Conservation (phyloP, 768 basidiomycete species). For the Pleurotus cornucopiae region DNA sequence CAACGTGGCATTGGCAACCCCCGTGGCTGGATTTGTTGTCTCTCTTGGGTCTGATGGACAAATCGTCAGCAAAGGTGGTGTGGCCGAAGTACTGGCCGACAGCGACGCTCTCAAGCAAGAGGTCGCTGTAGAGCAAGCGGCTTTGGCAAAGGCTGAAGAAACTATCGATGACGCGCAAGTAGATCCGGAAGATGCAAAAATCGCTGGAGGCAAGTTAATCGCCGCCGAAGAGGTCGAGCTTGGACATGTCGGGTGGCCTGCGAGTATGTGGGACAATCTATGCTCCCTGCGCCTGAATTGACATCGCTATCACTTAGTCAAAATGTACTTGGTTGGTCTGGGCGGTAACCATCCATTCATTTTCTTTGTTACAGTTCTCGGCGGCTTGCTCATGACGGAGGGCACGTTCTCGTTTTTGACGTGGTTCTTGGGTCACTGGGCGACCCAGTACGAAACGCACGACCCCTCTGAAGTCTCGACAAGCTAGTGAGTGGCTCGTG, state of each 20-base stretch:
- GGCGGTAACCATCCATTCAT: slow-evolving; percentile 17
- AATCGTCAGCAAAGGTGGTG: slow-evolving; percentile 38
- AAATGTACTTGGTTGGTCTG: slow-evolving; percentile 19
- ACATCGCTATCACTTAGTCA: slow-evolving; percentile 13
- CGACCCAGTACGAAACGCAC: slow-evolving; percentile 13
- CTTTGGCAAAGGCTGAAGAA: slow-evolving; percentile 12
- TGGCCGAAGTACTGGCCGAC: slow-evolving; percentile 34
- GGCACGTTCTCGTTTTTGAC: slow-evolving; percentile 12
- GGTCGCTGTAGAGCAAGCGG: slow-evolving; percentile 36
- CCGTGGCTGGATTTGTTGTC: slow-evolving; percentile 42
- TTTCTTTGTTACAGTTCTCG: slow-evolving; percentile 16
- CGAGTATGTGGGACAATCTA: background rate
- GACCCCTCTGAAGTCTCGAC: slow-evolving; percentile 16
- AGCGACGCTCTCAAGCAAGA: slow-evolving; percentile 41
- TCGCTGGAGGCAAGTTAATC: slow-evolving; percentile 41
- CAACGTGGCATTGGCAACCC: slow-evolving; percentile 39
- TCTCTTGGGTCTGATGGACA: slow-evolving; percentile 41
- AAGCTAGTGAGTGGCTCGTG: slow-evolving; percentile 16
- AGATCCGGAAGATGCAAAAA: slow-evolving; percentile 11
- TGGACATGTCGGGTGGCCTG: slow-evolving; percentile 40
- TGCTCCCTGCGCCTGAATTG: too few relatives aligned
- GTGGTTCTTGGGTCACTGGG: slow-evolving; percentile 23
- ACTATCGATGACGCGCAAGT: slow-evolving; percentile 16
- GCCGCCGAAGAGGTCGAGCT: slow-evolving; percentile 44
- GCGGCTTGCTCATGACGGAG: slow-evolving; percentile 12